Evolutionary conservation across 257 asterid species (phyloP).

Genomic region (Solanum lignicaule): DNA sequence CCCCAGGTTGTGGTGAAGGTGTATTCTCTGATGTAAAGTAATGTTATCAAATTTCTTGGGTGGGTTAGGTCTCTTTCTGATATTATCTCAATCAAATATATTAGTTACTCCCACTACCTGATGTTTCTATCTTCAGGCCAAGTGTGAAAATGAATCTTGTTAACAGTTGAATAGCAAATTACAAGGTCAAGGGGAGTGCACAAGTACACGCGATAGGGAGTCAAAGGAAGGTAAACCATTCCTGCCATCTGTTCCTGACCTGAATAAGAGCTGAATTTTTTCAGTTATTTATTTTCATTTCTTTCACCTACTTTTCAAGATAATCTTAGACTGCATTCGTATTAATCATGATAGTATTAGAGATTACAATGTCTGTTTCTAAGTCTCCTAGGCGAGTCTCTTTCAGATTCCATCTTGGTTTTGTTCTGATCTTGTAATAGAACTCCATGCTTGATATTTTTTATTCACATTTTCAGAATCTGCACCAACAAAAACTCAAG

Average conservation of each 20-base stretch:
- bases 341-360: background rate
- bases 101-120: background rate
- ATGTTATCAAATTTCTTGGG: background rate
- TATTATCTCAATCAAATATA: background rate
- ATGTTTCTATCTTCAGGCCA: background rate
- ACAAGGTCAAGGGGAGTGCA: background rate
- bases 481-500: no score
- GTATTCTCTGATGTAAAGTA: background rate
- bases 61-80: background rate
- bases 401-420: background rate
- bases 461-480: no score
- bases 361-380: background rate
- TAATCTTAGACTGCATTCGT: background rate
- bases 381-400: background rate
- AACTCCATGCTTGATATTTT: no score
- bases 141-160: background rate
- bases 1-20: background rate
- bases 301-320: background rate
- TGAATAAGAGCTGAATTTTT: background rate
- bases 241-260: background rate
- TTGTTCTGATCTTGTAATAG: background rate
- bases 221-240: background rate
- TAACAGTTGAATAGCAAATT: background rate
- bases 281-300: background rate
- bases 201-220: background rate